Evolutionary conservation across 1,139 yeast species (phyloP).

Genomic region (Maudiozyma humilis): DNA sequence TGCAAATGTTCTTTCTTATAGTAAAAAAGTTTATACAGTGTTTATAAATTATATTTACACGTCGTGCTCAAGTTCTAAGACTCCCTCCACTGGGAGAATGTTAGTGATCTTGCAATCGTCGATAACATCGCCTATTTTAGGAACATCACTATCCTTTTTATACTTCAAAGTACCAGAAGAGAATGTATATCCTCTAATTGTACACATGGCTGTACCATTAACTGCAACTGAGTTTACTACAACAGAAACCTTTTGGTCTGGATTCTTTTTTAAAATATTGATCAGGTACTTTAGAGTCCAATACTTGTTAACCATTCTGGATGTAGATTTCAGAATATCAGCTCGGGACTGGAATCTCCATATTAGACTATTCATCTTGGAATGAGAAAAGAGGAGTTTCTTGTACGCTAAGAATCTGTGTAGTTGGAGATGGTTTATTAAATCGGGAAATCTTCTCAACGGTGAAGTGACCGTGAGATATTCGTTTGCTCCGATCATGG

Average conservation of each 20-base stretch:
- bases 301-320: slow-evolving; percentile 33
- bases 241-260: slow-evolving; percentile 25
- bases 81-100: slow-evolving; percentile 36
- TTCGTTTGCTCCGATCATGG: slow-evolving; percentile 51
- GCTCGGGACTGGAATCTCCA: slow-evolving; percentile 33
- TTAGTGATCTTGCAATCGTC: slow-evolving; percentile 34
- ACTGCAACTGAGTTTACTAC: slow-evolving; percentile 35
- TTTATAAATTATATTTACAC: background rate
- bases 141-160: slow-evolving; percentile 23
- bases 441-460: slow-evolving; percentile 74
- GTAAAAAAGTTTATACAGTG: background rate
- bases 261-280: slow-evolving; percentile 13
- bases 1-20: too few species aligned
- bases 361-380: slow-evolving; percentile 23
- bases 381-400: slow-evolving; percentile 19
- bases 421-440: slow-evolving; percentile 68
- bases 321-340: slow-evolving; percentile 29
- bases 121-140: slow-evolving; percentile 36
- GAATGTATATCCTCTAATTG: slow-evolving; percentile 34
- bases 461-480: slow-evolving; percentile 88
- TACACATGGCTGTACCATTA: slow-evolving; percentile 36
- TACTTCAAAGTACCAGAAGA: slow-evolving; percentile 27
- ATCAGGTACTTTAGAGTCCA: slow-evolving; percentile 37
- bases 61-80: slow-evolving; percentile 23
- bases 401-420: slow-evolving; percentile 35